Conservation (phyloP, 31 red algal species). For the Odonthalia washingtoniensis region DNA sequence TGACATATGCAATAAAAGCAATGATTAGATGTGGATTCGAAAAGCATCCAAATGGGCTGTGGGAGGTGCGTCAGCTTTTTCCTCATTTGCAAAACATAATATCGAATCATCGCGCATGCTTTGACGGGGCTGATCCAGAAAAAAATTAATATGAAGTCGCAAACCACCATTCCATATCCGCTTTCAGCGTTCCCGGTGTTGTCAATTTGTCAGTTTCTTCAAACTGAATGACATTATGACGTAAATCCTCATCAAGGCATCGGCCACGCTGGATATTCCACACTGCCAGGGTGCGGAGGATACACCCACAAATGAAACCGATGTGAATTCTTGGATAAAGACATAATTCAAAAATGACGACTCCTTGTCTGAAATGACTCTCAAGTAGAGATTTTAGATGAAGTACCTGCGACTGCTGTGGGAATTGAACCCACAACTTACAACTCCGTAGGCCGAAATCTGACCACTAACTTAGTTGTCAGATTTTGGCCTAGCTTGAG, state of each 20-base stretch:
- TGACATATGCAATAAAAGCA: conserved; percentile 16
- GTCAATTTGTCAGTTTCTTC: no score
- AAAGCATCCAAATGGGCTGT: conserved; percentile 8
- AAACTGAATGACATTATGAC: neutral
- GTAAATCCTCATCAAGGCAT: neutral
- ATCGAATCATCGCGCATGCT: no score
- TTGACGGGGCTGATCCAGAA: neutral
- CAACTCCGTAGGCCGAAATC: neutral
- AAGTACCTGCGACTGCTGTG: neutral
- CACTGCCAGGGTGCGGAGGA: neutral
- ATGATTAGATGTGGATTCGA: conserved; percentile 39
- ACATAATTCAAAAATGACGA: no score
- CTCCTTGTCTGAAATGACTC: no score
- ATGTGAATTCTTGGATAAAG: no score
- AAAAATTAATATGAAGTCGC: neutral
- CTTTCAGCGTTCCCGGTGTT: neutral
- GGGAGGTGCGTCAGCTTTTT: conserved; percentile 29
- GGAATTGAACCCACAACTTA: neutral
- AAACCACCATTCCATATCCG: neutral
- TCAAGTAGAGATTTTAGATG: neutral
- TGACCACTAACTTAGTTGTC: neutral
- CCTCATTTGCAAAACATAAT: conserved; percentile 26
- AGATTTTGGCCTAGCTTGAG: neutral
- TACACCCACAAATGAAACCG: no score
- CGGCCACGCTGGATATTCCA: neutral